phyloP scores from a whole-genome alignment of 1,284 basidiomycete species.

The Apiotrichum montevideense region DNA sequence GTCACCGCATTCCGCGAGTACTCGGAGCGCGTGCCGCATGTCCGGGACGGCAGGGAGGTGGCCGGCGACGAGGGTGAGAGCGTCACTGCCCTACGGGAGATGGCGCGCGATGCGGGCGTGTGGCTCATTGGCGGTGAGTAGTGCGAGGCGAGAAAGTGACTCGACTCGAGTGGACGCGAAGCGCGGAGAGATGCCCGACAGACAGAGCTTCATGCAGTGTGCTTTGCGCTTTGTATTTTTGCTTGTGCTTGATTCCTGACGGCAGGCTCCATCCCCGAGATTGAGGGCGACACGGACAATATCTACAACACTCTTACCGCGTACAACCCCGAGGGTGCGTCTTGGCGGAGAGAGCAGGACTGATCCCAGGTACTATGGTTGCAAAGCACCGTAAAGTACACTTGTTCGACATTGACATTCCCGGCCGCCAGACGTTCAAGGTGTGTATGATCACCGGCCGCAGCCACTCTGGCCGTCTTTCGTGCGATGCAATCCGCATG shows the following conservation, averaged over 20 bases:
- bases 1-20: conserved; percentile 75
- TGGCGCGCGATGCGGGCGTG: conserved; percentile 70
- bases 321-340: conserved; percentile 72
- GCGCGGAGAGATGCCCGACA: too few relatives aligned
- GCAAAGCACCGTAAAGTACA: conserved; percentile 91
- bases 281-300: conserved; percentile 57
- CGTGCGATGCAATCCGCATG: neutral
- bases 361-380: conserved; percentile 68
- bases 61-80: conserved; percentile 56
- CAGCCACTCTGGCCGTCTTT: too few relatives aligned
- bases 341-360: neutral
- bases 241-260: neutral
- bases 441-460: conserved; percentile 46
- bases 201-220: too few relatives aligned
- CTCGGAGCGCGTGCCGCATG: conserved; percentile 63
- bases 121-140: conserved; percentile 85
- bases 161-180: too few relatives aligned
- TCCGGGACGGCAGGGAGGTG: conserved; percentile 35
- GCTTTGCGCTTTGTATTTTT: too few relatives aligned
- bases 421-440: conserved; percentile 94
- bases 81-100: conserved; percentile 71
- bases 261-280: conserved; percentile 82
- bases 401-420: conserved; percentile 97
- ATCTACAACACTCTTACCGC: conserved; percentile 92
- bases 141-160: too few relatives aligned